These are phyloP conservation scores for Hura crepitans DNA, from an alignment of 441 rosid species.

Conservation along the genomic window DNA sequence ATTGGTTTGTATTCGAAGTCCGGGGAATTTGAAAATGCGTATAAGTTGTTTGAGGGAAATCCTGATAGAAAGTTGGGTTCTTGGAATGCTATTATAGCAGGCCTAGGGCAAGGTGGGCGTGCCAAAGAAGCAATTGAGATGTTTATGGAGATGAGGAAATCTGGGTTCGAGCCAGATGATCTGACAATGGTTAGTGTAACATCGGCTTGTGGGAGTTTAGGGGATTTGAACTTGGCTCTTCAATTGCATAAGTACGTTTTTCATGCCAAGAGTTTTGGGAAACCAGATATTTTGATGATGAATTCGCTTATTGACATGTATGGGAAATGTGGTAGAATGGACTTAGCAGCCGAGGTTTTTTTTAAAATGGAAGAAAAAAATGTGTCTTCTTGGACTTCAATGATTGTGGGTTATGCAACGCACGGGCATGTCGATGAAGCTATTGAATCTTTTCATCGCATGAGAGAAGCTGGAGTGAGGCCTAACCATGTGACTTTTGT, in stretches of 20 bases:
- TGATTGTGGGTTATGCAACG: constrained; percentile 67
- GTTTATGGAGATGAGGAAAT: constrained; percentile 55
- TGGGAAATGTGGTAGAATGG: constrained; percentile 86
- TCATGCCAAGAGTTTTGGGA: constrained; percentile 41
- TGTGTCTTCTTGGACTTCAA: constrained; percentile 78
- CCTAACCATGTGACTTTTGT: constrained; percentile 73
- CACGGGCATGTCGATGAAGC: constrained; percentile 55
- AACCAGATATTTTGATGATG: constrained; percentile 52
- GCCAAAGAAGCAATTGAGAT: constrained; percentile 48
- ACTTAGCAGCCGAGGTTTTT: constrained; percentile 53
- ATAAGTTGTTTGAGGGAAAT: constrained; percentile 66
- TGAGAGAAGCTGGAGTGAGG: constrained; percentile 47
- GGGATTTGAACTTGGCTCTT: constrained; percentile 54
- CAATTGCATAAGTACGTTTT: constrained; percentile 72
- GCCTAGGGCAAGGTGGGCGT: constrained; percentile 54
- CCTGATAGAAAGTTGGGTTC: constrained; percentile 66
- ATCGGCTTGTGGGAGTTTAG: constrained; percentile 71
- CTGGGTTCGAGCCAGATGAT: constrained; percentile 64
- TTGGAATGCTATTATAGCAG: constrained; percentile 74
- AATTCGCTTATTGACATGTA: constrained; percentile 74
- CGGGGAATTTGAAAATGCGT: constrained; percentile 48
- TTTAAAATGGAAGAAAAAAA: constrained; percentile 40
- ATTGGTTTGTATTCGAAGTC: constrained; percentile 45
- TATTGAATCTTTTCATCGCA: constrained; percentile 44
- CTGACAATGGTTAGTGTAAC: constrained; percentile 70